A percentile compares a stretch with the other conserved stretches of the same genome.
These are phyloP conservation scores for Phytophthora citricola DNA, from an alignment of 352 stramenopile genomes.

Conservation along the genomic window DNA sequence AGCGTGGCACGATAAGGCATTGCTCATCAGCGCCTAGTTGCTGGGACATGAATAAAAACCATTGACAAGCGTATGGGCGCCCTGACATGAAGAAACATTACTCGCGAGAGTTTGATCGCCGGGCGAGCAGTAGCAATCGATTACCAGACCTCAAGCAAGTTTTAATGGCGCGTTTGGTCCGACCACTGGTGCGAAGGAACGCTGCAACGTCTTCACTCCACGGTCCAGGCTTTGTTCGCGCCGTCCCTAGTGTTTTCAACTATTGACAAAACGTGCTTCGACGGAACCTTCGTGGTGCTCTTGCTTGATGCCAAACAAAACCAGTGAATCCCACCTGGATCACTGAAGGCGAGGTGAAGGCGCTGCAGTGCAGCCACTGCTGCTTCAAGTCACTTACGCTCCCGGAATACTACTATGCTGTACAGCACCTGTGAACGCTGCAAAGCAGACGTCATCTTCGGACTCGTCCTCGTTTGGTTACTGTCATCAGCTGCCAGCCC, in stretches of 20 bases:
- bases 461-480: constrained; percentile 24
- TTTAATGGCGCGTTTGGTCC: neutral
- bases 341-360: neutral
- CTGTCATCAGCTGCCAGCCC: constrained; percentile 15
- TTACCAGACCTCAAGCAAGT: too few relatives aligned
- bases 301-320: constrained; percentile 8
- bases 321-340: constrained; percentile 1
- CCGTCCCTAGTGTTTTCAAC: neutral
- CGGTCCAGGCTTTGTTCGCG: constrained; percentile 26
- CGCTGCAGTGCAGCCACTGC: constrained; percentile 26
- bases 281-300: constrained; percentile 5
- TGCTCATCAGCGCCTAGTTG: too few relatives aligned
- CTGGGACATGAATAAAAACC: too few relatives aligned
- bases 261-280: constrained; percentile 14
- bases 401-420: constrained; percentile 30
- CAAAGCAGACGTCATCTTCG: constrained; percentile 11
- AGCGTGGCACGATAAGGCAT: too few relatives aligned
- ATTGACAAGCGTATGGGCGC: too few relatives aligned
- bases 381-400: constrained; percentile 16
- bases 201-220: constrained; percentile 7
- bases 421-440: neutral
- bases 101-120: too few relatives aligned
- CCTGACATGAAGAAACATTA: too few relatives aligned
- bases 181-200: constrained; percentile 16
- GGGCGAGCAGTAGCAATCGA: too few relatives aligned